Conservation (phyloP, 495 filamentous ascomycete species). For the Penicillium fimorum region DNA sequence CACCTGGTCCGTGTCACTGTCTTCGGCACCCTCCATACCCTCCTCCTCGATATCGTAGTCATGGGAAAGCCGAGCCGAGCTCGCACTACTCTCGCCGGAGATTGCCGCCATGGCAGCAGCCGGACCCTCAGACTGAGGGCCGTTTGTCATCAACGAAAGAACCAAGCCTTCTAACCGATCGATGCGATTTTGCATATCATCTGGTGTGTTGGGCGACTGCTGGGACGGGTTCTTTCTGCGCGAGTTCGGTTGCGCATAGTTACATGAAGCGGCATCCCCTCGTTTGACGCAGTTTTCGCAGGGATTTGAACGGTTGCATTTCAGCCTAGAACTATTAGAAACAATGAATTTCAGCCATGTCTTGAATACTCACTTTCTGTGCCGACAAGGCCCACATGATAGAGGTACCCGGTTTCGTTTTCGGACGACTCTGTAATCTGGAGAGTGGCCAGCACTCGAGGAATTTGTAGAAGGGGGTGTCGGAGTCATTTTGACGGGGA, state of each 20-base stretch:
- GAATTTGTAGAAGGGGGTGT: constrained; percentile 87
- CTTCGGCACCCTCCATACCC: constrained; percentile 49
- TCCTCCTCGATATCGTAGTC: constrained; percentile 61
- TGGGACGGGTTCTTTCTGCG: constrained; percentile 73
- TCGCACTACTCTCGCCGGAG: constrained; percentile 58
- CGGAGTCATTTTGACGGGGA: constrained; percentile 60
- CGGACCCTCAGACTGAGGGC: constrained; percentile 61
- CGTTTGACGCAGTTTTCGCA: constrained; percentile 96
- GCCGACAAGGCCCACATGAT: constrained; percentile 89
- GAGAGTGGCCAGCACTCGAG: constrained; percentile 75
- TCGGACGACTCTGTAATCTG: constrained; percentile 86
- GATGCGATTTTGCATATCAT: constrained; percentile 99
- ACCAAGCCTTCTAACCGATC: constrained; percentile 95
- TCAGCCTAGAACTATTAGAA: constrained; percentile 58
- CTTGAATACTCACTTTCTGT: constrained; percentile 75
- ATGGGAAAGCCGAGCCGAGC: constrained; percentile 41
- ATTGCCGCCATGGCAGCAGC: constrained; percentile 63
- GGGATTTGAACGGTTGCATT: constrained; percentile 89
- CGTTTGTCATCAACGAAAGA: constrained; percentile 93
- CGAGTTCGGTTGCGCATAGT: constrained; percentile 76
- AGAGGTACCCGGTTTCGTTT: constrained; percentile 94
- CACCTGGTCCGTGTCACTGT: constrained; percentile 86
- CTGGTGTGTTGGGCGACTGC: constrained; percentile 61
- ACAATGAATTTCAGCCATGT: constrained; percentile 25
- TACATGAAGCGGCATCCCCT: constrained; percentile 78